Evolutionary conservation across 2,329 filamentous ascomycete genomes (phyloP), one percentile per base, ranked within the genome.

Genomic region (Samsoniella hepiali): DNA sequence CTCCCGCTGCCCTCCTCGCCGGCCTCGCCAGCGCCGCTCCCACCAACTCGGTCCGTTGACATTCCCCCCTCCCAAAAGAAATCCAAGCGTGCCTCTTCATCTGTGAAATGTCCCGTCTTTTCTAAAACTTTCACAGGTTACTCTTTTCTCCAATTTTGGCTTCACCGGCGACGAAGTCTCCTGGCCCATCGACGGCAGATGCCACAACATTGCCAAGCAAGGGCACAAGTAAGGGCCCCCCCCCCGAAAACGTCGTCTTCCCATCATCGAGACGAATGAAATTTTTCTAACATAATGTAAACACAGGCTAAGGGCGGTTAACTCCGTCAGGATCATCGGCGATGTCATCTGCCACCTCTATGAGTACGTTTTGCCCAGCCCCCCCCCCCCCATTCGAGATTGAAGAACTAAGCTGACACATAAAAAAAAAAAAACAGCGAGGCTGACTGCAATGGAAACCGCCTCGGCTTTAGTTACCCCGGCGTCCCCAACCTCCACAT

Each of bases 141-240:
- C 31, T 13, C 9, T 58, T 38, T 44, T 45, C 15, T 13, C 38
- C 13, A 31, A 38, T 3, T 5, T 13, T 17, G 44, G 22, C 40
- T 58, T 58, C 40, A 7, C 1, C 9, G 55, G 55, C 38, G 22
- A 22, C 22, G 22, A 34, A 47, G 55, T 45, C 42, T 34, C 40
- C 29, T 58, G 55, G 55, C 55, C 55, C 22, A 47, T 58, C 15
- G 55, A 58, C 29, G 42, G 29, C 55, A 47, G 31, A 27, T 58
- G 55, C 55, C 22, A 22, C 22, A 22, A 22, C 22, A 22, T 22
- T 22, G 22, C 22, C 22, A 22, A 22, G 22, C 22, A 22, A 22
- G 22, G 22, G 22, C 22, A 22, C 22, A 22, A 22, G 22, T 22
- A 22, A 22, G 22, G 22, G 1, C 22, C 22, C 22, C 22, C 22